phyloP scores from a whole-genome alignment of 345 rosid species.

The thale cress (Arabidopsis thaliana) region DNA sequence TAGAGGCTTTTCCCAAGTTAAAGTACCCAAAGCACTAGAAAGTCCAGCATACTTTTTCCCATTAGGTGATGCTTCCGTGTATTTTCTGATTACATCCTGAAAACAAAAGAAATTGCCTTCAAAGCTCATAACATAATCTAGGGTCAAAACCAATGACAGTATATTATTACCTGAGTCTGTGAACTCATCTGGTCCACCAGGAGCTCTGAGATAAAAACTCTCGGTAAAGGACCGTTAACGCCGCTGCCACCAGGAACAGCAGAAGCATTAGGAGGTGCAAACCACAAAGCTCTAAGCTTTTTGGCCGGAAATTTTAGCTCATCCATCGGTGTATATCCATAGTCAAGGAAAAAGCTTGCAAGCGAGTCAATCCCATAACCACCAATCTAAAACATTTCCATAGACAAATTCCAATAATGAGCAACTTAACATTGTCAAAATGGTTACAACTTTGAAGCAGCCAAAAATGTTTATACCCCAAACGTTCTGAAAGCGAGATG shows the following conservation, averaged over 20 bases:
- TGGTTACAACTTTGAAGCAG: background rate
- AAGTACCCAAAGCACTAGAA: conserved; percentile 80
- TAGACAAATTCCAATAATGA: background rate
- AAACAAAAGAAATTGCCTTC: conserved; percentile 29
- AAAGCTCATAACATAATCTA: conserved; percentile 18
- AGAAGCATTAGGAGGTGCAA: conserved; percentile 72
- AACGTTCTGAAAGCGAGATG: conserved; percentile 94
- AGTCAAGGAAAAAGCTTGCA: conserved; percentile 78
- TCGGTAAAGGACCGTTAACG: conserved; percentile 76
- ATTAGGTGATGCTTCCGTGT: conserved; percentile 51
- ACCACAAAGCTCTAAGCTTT: conserved; percentile 90
- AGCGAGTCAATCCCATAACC: conserved; percentile 86
- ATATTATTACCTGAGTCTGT: conserved; percentile 62
- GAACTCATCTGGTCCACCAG: conserved; percentile 81
- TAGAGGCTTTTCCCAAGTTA: conserved; percentile 80
- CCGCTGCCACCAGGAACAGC: conserved; percentile 55
- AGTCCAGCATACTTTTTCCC: conserved; percentile 71
- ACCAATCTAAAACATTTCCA: conserved; percentile 52
- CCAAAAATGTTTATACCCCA: conserved; percentile 57
- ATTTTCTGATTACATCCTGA: conserved; percentile 80
- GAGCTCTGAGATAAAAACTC: conserved; percentile 92
- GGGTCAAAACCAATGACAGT: background rate
- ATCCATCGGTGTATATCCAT: conserved; percentile 75
- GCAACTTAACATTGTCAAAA: background rate
- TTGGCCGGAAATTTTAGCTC: conserved; percentile 92